Conservation (phyloP, 371 early-diverging fungal species). For the Choanephora cucurbitarum region DNA sequence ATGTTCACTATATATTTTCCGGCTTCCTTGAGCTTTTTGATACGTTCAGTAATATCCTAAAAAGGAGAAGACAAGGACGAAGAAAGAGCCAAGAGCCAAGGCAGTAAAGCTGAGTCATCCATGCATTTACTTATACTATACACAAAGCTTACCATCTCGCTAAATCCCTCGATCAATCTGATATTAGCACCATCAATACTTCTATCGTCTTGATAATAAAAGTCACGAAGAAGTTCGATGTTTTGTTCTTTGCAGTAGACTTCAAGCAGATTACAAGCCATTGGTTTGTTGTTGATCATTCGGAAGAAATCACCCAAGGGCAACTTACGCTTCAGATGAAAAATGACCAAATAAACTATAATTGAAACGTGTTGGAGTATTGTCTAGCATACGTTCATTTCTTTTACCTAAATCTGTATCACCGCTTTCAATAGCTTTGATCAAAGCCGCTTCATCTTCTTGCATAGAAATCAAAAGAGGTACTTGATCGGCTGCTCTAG, state of each 20-base stretch:
- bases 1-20: slow-evolving; percentile 75
- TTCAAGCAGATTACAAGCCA: slow-evolving; percentile 84
- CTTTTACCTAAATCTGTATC: slow-evolving; percentile 87
- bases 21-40: slow-evolving; percentile 70
- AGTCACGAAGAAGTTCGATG: slow-evolving; percentile 80
- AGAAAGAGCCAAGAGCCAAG: too few relatives aligned
- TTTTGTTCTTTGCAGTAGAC: slow-evolving; percentile 80
- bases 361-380: neutral
- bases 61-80: too few relatives aligned
- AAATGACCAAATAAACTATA: slow-evolving; percentile 85
- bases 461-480: slow-evolving; percentile 93
- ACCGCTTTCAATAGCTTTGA: slow-evolving; percentile 91
- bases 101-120: neutral
- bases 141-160: slow-evolving; percentile 40
- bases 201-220: slow-evolving; percentile 95
- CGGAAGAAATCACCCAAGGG: slow-evolving; percentile 89
- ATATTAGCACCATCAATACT: slow-evolving; percentile 74
- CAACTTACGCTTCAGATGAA: slow-evolving; percentile 85
- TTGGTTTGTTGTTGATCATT: slow-evolving; percentile 74
- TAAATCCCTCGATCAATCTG: slow-evolving; percentile 60
- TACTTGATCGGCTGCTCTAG: slow-evolving; percentile 92
- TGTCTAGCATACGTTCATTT: neutral
- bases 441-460: slow-evolving; percentile 84
- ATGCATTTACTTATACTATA: neutral
- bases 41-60: slow-evolving; percentile 58